Evolutionary conservation across 108 stramenopile genomes (phyloP).

Genomic region (Nitzschia palea): DNA sequence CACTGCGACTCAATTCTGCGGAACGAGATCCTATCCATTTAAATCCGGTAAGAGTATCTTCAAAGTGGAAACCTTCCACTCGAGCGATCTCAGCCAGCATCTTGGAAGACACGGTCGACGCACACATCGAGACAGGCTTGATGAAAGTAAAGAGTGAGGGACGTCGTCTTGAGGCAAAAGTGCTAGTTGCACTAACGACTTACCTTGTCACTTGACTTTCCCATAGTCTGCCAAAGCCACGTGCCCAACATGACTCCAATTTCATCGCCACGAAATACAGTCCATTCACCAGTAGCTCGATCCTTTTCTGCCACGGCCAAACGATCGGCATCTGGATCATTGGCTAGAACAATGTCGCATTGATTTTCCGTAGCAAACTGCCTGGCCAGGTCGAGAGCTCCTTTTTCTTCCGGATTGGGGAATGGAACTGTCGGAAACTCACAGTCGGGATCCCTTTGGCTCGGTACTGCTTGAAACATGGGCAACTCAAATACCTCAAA

Average conservation of each 20-base stretch:
- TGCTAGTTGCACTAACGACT: conserved; percentile 7
- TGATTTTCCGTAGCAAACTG: conserved; percentile 56
- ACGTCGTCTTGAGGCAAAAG: background rate
- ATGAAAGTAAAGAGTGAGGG: background rate
- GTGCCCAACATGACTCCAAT: conserved; percentile 90
- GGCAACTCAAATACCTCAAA: conserved; percentile 82
- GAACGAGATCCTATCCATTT: conserved; percentile 93
- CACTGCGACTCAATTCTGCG: conserved; percentile 47
- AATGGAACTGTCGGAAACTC: conserved; percentile 94
- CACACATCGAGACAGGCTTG: conserved; percentile 87
- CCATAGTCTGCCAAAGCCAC: conserved; percentile 87
- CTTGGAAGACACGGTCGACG: conserved; percentile 93
- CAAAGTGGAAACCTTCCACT: conserved; percentile 88
- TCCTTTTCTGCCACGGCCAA: conserved; percentile 92
- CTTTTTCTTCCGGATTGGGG: conserved; percentile 97
- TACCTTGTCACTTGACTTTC: conserved; percentile 60
- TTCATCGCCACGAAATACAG: conserved; percentile 94
- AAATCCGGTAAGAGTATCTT: conserved; percentile 96
- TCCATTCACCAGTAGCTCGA: conserved; percentile 72
- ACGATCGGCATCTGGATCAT: conserved; percentile 98
- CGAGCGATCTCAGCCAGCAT: conserved; percentile 85
- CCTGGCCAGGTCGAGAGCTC: conserved; percentile 91
- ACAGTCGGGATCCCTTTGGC: conserved; percentile 88
- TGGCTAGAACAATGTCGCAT: conserved; percentile 90
- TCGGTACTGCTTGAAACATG: conserved; percentile 68